Evolutionary conservation across 768 basidiomycete species (phyloP).

Genomic region (Mycena olivaceomarginata): DNA sequence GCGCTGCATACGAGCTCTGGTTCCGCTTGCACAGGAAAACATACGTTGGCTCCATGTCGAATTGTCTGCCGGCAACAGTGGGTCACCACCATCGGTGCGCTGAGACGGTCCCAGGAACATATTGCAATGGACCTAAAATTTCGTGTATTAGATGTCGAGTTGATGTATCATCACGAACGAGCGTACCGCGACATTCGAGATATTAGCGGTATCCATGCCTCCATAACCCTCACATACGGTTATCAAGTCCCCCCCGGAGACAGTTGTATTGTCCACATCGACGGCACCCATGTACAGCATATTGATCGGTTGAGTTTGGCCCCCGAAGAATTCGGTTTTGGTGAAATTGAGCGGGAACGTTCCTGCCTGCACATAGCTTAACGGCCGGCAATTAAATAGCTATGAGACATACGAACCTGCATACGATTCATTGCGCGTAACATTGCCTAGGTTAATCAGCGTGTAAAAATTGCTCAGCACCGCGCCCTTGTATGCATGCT

Average conservation of each 20-base stretch:
- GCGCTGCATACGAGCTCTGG: conserved; percentile 39
- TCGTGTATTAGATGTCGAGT: background rate
- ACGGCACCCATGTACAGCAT: conserved; percentile 23
- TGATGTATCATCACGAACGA: background rate
- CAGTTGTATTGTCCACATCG: background rate
- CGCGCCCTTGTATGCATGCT: conserved; percentile 50
- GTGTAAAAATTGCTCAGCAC: conserved; percentile 43
- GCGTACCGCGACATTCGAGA: conserved; percentile 44
- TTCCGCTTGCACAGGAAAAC: conserved; percentile 45
- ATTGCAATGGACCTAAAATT: conserved; percentile 38
- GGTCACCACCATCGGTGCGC: conserved; percentile 47
- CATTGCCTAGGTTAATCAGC: conserved; percentile 37
- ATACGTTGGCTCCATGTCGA: conserved; percentile 48
- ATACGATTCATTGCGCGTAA: conserved; percentile 40
- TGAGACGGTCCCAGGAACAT: conserved; percentile 45
- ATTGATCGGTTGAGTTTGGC: conserved; percentile 16
- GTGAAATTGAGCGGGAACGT: conserved; percentile 31
- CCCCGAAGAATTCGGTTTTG: conserved; percentile 17
- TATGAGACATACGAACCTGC: conserved; percentile 13
- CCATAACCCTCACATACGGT: conserved; percentile 45
- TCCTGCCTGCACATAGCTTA: conserved; percentile 25
- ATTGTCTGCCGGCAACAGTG: conserved; percentile 25
- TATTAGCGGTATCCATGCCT: conserved; percentile 43
- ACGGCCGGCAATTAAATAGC: background rate
- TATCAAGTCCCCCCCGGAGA: background rate